These are phyloP conservation scores for Bipolaris oryzae DNA, from an alignment of 2,329 filamentous ascomycete species.

Conservation along the genomic window DNA sequence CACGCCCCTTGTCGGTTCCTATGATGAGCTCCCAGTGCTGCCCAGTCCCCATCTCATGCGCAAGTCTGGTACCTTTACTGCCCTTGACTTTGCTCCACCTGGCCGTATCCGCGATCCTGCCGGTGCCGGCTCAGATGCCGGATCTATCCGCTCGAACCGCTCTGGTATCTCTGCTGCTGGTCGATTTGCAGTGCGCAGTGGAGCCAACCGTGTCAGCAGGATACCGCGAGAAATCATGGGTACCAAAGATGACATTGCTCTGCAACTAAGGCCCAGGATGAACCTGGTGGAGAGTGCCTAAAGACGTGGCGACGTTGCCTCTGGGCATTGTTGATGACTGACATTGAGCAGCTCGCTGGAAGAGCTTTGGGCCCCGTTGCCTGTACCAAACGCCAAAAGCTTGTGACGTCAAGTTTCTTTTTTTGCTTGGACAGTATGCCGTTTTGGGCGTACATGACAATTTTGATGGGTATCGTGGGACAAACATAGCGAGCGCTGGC, in stretches of 20 bases:
- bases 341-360: slow-evolving; percentile 39
- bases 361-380: slow-evolving; percentile 30
- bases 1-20: slow-evolving; percentile 80
- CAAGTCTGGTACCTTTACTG: slow-evolving; percentile 79
- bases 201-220: slow-evolving; percentile 85
- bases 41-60: slow-evolving; percentile 83
- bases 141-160: slow-evolving; percentile 69
- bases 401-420: slow-evolving; percentile 22
- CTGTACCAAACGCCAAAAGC: slow-evolving; percentile 28
- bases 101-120: slow-evolving; percentile 66
- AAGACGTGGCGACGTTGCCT: slow-evolving; percentile 10
- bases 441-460: slow-evolving; percentile 35
- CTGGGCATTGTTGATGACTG: slow-evolving; percentile 15
- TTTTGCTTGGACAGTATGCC: slow-evolving; percentile 17
- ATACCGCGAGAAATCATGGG: slow-evolving; percentile 83
- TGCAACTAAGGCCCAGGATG: slow-evolving; percentile 64
- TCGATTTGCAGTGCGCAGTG: slow-evolving; percentile 73
- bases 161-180: slow-evolving; percentile 76
- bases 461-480: slow-evolving; percentile 34
- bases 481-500: slow-evolving; percentile 37
- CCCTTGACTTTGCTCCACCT: slow-evolving; percentile 79
- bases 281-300: slow-evolving; percentile 52
- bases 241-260: slow-evolving; percentile 69
- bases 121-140: slow-evolving; percentile 52
- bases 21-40: slow-evolving; percentile 82